Evolutionary conservation across 2,329 filamentous ascomycete genomes (phyloP).

Genomic region (Aspergillus eucalypticola): DNA sequence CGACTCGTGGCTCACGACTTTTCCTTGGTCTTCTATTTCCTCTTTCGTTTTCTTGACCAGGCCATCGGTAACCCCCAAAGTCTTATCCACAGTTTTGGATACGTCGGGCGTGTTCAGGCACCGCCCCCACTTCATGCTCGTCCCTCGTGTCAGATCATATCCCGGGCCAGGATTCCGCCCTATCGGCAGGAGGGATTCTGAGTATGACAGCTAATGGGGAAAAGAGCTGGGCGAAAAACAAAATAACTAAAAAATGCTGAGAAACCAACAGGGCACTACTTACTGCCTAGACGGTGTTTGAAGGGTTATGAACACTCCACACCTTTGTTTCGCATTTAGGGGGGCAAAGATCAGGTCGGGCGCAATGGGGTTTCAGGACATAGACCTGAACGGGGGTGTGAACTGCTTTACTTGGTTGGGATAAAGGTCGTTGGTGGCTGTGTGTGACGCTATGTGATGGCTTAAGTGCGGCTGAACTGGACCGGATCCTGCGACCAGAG

Average conservation of each 20-base stretch:
- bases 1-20: not conserved
- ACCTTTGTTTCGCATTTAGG: not conserved
- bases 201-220: not conserved
- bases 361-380: not conserved
- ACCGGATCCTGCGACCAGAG: not conserved
- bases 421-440: not conserved
- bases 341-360: not conserved
- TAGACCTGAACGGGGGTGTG: not conserved
- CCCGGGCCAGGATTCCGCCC: not conserved
- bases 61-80: not conserved
- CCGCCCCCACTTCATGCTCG: not conserved
- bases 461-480: not conserved
- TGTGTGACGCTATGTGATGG: not conserved
- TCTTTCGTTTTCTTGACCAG: not conserved
- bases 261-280: not conserved
- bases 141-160: not conserved
- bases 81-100: not conserved
- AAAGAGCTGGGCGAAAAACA: not conserved
- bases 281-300: not conserved
- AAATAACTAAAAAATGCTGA: too few species aligned
- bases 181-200: not conserved
- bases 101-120: not conserved
- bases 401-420: not conserved
- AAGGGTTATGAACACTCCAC: not conserved
- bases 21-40: not conserved